Percentiles rank a stretch among this genome's conserved stretches.
phyloP scores from a whole-genome alignment of 371 early-diverging fungal species.

The Enteropsectra breve region DNA sequence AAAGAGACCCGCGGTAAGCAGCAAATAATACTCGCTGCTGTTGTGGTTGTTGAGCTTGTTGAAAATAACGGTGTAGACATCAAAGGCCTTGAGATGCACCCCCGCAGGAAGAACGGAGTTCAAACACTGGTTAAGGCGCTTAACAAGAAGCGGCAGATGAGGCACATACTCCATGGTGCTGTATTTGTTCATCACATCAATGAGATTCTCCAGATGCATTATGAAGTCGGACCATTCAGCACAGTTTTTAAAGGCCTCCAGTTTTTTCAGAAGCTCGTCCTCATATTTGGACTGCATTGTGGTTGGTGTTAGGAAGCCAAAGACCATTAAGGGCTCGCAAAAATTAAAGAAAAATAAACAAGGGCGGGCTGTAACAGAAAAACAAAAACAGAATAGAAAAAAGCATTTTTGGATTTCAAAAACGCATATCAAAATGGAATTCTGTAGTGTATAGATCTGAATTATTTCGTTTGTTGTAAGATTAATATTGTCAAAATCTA shows the following conservation, averaged over 20 bases:
- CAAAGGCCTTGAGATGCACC: slow-evolving; percentile 85
- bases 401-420: too few relatives aligned
- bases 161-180: slow-evolving; percentile 14
- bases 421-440: too few relatives aligned
- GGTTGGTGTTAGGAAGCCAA: background rate
- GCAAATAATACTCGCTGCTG: slow-evolving; percentile 30
- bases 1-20: slow-evolving; percentile 53
- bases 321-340: background rate
- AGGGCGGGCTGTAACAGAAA: too few relatives aligned
- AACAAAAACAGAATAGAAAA: too few relatives aligned
- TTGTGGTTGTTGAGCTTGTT: slow-evolving; percentile 50
- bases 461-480: too few relatives aligned
- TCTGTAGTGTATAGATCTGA: too few relatives aligned
- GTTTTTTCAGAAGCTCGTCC: slow-evolving; percentile 51
- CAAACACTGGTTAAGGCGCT: slow-evolving; percentile 86
- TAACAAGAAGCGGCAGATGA: slow-evolving; percentile 71
- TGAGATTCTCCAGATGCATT: slow-evolving; percentile 43
- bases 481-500: too few relatives aligned
- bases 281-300: slow-evolving; percentile 32
- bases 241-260: slow-evolving; percentile 58
- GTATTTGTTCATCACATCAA: slow-evolving; percentile 47
- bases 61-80: slow-evolving; percentile 76
- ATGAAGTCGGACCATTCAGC: slow-evolving; percentile 60
- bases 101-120: slow-evolving; percentile 95
- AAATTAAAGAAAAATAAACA: too few relatives aligned